Evolutionary conservation across 2,329 filamentous ascomycete genomes (phyloP), one percentile per base, ranked within the genome.

Genomic region (Fusarium pseudocircinatum): DNA sequence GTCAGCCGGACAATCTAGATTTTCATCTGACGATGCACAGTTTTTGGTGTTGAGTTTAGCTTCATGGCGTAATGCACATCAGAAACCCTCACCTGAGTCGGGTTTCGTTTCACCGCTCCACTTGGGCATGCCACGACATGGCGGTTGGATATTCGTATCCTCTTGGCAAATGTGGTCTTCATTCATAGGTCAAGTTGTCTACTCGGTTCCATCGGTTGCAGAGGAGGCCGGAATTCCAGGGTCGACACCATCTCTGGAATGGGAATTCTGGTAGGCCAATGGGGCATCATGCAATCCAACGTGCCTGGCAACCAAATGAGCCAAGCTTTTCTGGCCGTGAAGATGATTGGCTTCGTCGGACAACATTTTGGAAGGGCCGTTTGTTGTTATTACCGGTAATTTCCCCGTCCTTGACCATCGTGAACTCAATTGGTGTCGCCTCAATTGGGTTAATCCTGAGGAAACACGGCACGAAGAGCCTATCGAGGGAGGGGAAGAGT

Each of bases 1-100:
- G 64, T 68, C 66, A 68, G 32, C 49, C 34, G 65, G 36, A 39
- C 47, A 43, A 26, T 63, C 42, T 47, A 63, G 47, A 63, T 47
- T 68, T 68, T 67, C 11, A 30, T 53, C 28, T 39, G 24, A 28
- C 20, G 58, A 61, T 61, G 58, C 58, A 60, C 36, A 37, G 13
- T 50, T 50, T 50, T 50, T 59, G 42, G 56, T 50, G 56, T 57
- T 64, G 37, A 40, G n/a, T 15, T 28, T 58, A 36, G 32, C 49
- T 37, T n/a, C 32, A 40, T 22, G 22, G 39, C 30, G 32, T 18
- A 7, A 26, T 32, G 42, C 50, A 54, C 26, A 40, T 40, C 50
- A 54, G 34, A 28, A 54, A 54, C 34, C 50, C 50, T 53, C 32
- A 16, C n/a, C 30, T 18, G 54, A 47, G 54, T 49, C 32, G 24